phyloP scores from a whole-genome alignment of 305 asterid species.

The Nicotiana rustica region DNA sequence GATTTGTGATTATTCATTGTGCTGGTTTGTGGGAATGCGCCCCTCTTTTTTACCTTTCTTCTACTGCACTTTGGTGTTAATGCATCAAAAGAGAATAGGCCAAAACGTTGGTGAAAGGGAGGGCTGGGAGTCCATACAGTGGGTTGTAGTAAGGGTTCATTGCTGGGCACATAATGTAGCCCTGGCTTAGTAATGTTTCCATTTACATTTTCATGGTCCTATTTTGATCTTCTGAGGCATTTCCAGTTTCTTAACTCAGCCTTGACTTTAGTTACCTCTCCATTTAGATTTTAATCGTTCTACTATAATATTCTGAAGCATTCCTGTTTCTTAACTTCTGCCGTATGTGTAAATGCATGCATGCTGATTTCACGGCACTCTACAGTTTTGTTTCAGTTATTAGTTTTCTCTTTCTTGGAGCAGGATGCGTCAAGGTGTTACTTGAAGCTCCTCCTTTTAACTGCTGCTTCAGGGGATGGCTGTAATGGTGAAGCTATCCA shows the following conservation, averaged over 20 bases:
- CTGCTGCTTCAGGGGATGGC: slow-evolving; percentile 89
- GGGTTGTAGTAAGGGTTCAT: slow-evolving; percentile 5
- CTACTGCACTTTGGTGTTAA: slow-evolving; percentile 19
- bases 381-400: slow-evolving; percentile 33
- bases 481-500: slow-evolving; percentile 84
- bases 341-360: not conserved
- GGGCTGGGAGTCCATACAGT: slow-evolving; percentile 27
- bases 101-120: not conserved
- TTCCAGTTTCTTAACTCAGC: slow-evolving; percentile 1
- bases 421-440: slow-evolving; percentile 94
- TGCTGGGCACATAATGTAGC: not conserved
- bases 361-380: not conserved
- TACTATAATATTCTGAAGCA: slow-evolving; percentile 12
- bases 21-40: slow-evolving; percentile 20
- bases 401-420: slow-evolving; percentile 39
- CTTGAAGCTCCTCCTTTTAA: slow-evolving; percentile 86
- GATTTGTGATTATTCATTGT: not conserved
- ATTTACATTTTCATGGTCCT: slow-evolving; percentile 28
- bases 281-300: slow-evolving; percentile 13
- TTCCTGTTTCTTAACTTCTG: not conserved
- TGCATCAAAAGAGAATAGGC: slow-evolving; percentile 18
- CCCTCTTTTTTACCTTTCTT: not conserved
- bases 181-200: slow-evolving; percentile 5
- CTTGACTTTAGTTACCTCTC: not conserved
- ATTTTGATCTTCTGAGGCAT: slow-evolving; percentile 16